Base-by-base conservation (phyloP, 768 basidiomycete species). In the Suillus weaverae region DNA sequence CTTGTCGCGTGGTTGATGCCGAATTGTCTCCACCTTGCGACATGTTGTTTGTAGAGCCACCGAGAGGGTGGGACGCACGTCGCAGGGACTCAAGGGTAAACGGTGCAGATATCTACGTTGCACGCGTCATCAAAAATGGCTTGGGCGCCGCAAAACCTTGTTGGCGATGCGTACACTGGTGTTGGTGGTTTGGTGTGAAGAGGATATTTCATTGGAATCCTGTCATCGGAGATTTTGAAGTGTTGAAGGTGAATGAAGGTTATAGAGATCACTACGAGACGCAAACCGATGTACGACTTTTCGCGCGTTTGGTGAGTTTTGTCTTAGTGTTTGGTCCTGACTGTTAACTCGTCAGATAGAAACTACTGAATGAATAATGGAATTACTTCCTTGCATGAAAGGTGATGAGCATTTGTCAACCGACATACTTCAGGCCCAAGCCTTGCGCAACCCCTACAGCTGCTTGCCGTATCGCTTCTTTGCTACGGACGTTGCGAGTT, bases 101-200 rank as follows among this genome's bases (percentile, higher is more conserved):
- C 60, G 85, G 85, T 2, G 81, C 84, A 41, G 85, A 86, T 70
- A 70, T 86, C 32, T 86, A 85, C 60, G 84, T 87, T 44, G 83
- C 80, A 20, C 79, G 85, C 16, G 74, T 82, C 61, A 83, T 80
- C 20, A 84, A 82, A 70, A 73, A 73, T 30, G 85, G 83, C n/a
- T 72, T 81, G 71, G 84, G 83, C n/a, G 75, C 73, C 59, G 81
- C 84, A 16, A 79, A 77, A 70, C 86, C 85, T 39, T 86, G 85
- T 70, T 85, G 84, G 81, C 74, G 85, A 50, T 86, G 85, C 63
- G 64, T 87, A 38, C 80, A 83, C 62, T 87, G 84, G 84, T 86
- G 83, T 68, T 74, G 75, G 51, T 86, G 85, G 85, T 83, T 84
- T 26, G 85, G 85, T 0, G 80, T 87, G 64, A 84, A 81, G 73